Percentiles rank a stretch among this genome's conserved stretches.
phyloP scores from a whole-genome alignment of 495 filamentous ascomycete genomes.

The Jackrogersella minutella region DNA sequence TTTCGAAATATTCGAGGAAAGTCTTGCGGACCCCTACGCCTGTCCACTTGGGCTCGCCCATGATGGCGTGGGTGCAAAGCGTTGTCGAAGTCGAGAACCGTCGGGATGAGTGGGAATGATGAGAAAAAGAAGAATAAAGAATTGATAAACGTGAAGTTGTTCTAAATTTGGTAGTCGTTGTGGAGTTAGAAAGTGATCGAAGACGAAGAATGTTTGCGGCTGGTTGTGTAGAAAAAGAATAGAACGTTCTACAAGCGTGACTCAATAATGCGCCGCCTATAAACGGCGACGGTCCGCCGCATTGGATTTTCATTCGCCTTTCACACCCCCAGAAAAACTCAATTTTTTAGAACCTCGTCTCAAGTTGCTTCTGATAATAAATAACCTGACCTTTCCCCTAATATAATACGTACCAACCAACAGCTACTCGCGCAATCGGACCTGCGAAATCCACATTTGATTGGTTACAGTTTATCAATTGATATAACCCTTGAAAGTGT shows the following conservation, averaged over 20 bases:
- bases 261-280: conserved; percentile 45
- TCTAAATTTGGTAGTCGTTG: conserved; percentile 17
- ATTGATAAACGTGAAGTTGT: background rate
- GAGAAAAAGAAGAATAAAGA: conserved; percentile 3
- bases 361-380: no score
- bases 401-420: conserved; percentile 12
- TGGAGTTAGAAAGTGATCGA: conserved; percentile 13
- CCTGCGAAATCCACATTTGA: conserved; percentile 12
- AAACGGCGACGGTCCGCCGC: conserved; percentile 41
- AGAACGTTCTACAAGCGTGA: conserved; percentile 50
- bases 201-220: conserved; percentile 31
- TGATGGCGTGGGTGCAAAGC: conserved; percentile 41
- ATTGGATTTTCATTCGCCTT: conserved; percentile 37
- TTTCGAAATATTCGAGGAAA: conserved; percentile 85
- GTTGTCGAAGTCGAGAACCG: conserved; percentile 24
- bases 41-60: conserved; percentile 65
- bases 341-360: conserved; percentile 9
- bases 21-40: conserved; percentile 73
- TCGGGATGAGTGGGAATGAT: conserved; percentile 7
- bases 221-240: conserved; percentile 35
- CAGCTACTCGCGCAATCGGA: conserved; percentile 15
- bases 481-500: background rate
- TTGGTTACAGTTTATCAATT: conserved; percentile 1
- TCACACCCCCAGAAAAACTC: conserved; percentile 3
- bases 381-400: background rate